Base-by-base conservation (phyloP, 352 stramenopile genomes). In the Thalassiosira mediterranea region DNA sequence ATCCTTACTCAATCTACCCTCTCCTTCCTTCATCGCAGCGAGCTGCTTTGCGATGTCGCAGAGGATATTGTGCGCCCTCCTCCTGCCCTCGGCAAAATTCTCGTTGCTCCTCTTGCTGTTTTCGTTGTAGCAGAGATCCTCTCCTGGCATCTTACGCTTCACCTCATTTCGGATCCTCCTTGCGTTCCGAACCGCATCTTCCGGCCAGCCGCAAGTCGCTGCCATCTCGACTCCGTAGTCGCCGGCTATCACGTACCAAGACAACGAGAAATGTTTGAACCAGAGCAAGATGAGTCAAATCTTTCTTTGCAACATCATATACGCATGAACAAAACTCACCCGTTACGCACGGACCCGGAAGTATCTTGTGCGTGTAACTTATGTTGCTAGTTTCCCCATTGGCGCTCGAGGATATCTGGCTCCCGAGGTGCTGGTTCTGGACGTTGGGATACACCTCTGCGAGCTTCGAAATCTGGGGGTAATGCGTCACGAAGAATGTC, bases 401-500 rank as follows among this genome's bases (percentile, higher is more conserved):
- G 17, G 57, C 57, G 37, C 66, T 48, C 17, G 67, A 57, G 21
- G 64, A 48, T 29, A 90, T 81, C 19, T 75, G 70, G n/a, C 78
- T 79, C 2, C 68, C 75, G 64, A 94, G 51, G 56, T 92, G 84
- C 49, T 83, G 59, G 28, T 65, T 65, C 83, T 88, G 74, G 31
- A 93, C 85, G 51, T 81, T 79, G n/a, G 79, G 56, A 69, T 94
- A 94, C 8, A 89, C 67, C n/a, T 87, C 62, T 17, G 64, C 81
- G 28, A 95, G 67, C 72, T 97, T 95, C 0, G 95, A 93, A 8
- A 99, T 82, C 48, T 97, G 96, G 53, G 97, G 96, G 81, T 99
- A 99, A 75, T 99, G 97, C 1, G 97, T 99, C 7, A 98, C 97
- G 73, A 99, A 99, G 68, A 99, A 95, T 2, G 96, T 96, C 83